phyloP scores from a whole-genome alignment of 768 basidiomycete genomes.

The Podaxis sp. region DNA sequence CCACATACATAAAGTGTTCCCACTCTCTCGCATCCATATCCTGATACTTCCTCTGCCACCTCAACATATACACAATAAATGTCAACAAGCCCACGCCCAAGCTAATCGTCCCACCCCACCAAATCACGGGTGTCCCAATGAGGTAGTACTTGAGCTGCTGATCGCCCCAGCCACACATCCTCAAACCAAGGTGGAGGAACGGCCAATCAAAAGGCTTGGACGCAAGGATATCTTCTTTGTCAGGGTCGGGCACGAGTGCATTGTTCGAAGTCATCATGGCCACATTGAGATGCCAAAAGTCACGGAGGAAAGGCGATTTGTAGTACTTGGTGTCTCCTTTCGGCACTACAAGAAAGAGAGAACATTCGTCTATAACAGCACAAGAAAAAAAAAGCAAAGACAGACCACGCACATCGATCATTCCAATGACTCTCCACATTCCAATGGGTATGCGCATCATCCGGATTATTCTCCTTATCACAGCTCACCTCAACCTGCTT shows the following conservation, averaged over 20 bases:
- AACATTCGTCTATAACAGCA: background rate
- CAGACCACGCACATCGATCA: conserved; percentile 67
- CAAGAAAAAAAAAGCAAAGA: conserved; percentile 3
- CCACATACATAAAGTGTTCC: conserved; percentile 92
- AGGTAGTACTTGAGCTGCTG: conserved; percentile 88
- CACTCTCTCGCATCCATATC: conserved; percentile 96
- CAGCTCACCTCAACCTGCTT: conserved; percentile 98
- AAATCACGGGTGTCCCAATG: conserved; percentile 86
- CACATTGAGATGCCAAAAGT: conserved; percentile 99
- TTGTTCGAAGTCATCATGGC: conserved; percentile 99
- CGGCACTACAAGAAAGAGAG: conserved; percentile 53
- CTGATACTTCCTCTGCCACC: conserved; percentile 82
- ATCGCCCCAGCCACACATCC: conserved; percentile 98
- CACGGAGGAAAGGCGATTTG: conserved; percentile 87
- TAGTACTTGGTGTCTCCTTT: conserved; percentile 79
- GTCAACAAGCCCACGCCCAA: conserved; percentile 50
- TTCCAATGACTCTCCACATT: conserved; percentile 99
- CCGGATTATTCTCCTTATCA: conserved; percentile 78
- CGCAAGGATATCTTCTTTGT: conserved; percentile 97
- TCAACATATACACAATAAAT: conserved; percentile 67
- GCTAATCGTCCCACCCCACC: conserved; percentile 79
- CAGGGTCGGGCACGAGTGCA: conserved; percentile 93
- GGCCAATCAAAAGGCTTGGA: conserved; percentile 95
- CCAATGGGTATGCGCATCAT: conserved; percentile 89
- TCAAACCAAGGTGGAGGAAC: conserved; percentile 78